Evolutionary conservation across 306 rosid genomes (phyloP).

Genomic region (Argentina anserina): DNA sequence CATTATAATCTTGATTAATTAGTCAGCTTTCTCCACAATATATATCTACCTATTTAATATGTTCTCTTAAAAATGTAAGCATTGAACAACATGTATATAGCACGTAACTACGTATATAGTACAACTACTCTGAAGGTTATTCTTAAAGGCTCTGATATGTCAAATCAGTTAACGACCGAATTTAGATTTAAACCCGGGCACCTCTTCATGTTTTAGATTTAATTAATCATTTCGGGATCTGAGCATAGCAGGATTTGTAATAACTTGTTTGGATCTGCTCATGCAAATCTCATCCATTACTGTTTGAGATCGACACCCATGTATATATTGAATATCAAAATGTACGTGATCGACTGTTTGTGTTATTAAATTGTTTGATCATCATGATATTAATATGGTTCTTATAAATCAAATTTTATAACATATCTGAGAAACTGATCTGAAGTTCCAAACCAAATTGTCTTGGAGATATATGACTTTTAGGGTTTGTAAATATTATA

Average conservation of each 20-base stretch:
- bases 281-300: constrained; percentile 33
- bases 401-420: background rate
- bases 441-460: constrained; percentile 14
- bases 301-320: background rate
- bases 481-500: constrained; percentile 11
- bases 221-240: constrained; percentile 33
- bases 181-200: background rate
- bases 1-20: too few species aligned
- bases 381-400: constrained; percentile 21
- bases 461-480: constrained; percentile 5
- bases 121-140: background rate
- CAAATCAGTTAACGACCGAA: background rate
- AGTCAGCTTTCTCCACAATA: too few species aligned
- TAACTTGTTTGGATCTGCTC: constrained; percentile 17
- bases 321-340: background rate
- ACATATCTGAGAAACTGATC: background rate
- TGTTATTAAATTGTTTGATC: constrained; percentile 5
- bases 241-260: constrained; percentile 18
- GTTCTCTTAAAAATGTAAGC: background rate
- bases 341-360: constrained; percentile 4
- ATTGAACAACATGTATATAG: background rate
- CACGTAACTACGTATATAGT: background rate
- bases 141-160: background rate
- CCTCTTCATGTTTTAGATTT: background rate
- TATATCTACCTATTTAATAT: too few species aligned